Evolutionary conservation across 495 filamentous ascomycete species (phyloP).

Genomic region (Astrothelium macrocarpum): DNA sequence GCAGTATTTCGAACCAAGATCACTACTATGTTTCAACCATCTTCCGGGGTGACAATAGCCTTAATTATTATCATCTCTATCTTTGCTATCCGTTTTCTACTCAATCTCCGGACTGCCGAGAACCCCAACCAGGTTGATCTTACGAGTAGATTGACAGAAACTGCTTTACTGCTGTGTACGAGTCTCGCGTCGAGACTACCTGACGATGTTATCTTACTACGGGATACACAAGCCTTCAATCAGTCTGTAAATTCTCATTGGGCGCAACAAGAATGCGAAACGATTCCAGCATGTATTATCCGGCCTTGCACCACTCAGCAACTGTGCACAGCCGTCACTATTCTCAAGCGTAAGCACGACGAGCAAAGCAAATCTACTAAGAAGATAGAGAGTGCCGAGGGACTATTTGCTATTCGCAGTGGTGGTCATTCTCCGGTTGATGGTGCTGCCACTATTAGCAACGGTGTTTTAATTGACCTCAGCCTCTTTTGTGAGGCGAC

Average conservation of each 20-base stretch:
- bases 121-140: background rate
- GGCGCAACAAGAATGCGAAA: slow-evolving; percentile 6
- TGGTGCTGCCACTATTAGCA: slow-evolving; percentile 41
- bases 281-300: slow-evolving; percentile 2
- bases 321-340: slow-evolving; percentile 20
- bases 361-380: slow-evolving; percentile 10
- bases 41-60: too few relatives aligned
- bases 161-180: background rate
- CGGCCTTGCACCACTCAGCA: slow-evolving; percentile 18
- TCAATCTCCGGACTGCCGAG: too few relatives aligned
- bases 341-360: slow-evolving; percentile 24
- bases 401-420: slow-evolving; percentile 31
- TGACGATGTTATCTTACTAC: background rate
- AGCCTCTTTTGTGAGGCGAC: slow-evolving; percentile 35
- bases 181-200: background rate
- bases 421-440: slow-evolving; percentile 40
- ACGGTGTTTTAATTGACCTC: slow-evolving; percentile 44
- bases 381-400: background rate
- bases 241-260: background rate
- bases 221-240: background rate
- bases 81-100: too few relatives aligned
- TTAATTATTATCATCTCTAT: too few relatives aligned
- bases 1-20: too few relatives aligned
- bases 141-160: background rate
- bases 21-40: too few relatives aligned